A percentile compares a stretch with the other conserved stretches of the same genome.
Conservation (phyloP, 1,284 basidiomycete species). For the Tilletia horrida region DNA sequence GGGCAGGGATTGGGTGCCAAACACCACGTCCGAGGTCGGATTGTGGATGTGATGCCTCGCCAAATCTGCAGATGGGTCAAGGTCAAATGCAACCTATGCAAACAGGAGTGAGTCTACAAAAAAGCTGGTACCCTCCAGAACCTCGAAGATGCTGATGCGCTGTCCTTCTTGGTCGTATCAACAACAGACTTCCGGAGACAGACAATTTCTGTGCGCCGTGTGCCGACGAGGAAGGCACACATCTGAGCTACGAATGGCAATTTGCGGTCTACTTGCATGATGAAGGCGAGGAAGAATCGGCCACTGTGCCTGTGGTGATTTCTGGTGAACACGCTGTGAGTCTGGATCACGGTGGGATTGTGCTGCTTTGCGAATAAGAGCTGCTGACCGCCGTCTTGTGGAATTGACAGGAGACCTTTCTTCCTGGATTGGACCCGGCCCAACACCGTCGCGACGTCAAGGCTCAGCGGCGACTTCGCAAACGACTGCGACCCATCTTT, state of each 20-base stretch:
- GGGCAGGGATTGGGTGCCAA: background rate
- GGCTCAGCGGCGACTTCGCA: slow-evolving; percentile 4
- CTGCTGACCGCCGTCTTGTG: background rate
- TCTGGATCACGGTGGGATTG: background rate
- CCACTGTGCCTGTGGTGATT: background rate
- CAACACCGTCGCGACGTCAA: slow-evolving; percentile 8
- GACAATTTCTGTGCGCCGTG: slow-evolving; percentile 13
- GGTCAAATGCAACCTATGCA: background rate
- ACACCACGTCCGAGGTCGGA: slow-evolving; percentile 5
- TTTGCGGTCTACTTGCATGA: slow-evolving; percentile 1
- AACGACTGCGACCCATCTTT: background rate
- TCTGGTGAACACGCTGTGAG: background rate
- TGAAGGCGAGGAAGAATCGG: background rate
- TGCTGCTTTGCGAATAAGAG: background rate
- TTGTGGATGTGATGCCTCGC: slow-evolving; percentile 3
- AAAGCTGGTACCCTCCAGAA: too few species aligned
- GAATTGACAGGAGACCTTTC: background rate
- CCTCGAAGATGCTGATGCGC: background rate
- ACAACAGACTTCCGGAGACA: background rate
- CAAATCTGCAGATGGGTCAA: background rate
- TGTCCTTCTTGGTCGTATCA: background rate
- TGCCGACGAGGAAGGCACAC: slow-evolving; percentile 7
- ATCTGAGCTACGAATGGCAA: slow-evolving; percentile 1
- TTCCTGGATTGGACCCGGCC: slow-evolving; percentile 6
- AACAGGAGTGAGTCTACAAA: background rate